phyloP scores from a whole-genome alignment of 805 yeast genomes.

The Isabelozyma rhagii region DNA sequence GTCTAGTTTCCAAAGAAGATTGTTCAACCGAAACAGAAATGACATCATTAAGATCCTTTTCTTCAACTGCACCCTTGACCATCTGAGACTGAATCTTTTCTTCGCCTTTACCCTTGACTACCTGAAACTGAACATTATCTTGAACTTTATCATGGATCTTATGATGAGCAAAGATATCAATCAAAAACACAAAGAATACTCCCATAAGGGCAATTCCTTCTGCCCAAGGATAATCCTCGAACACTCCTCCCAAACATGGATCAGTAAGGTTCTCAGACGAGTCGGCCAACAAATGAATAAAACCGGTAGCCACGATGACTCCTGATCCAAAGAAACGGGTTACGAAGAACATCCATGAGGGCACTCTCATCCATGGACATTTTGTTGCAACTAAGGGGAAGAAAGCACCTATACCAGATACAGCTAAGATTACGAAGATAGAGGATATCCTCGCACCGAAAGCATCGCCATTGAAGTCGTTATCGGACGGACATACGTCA shows the following conservation, averaged over 20 bases:
- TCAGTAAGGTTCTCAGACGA: conserved; percentile 19
- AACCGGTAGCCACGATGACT: conserved; percentile 35
- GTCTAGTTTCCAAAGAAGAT: background rate
- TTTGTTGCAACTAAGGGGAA: conserved; percentile 24
- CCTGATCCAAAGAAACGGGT: conserved; percentile 32
- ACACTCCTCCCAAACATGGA: conserved; percentile 26
- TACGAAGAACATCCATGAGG: conserved; percentile 23
- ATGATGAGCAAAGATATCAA: conserved; percentile 23
- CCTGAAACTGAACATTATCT: background rate
- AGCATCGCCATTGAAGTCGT: conserved; percentile 19
- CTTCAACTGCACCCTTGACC: conserved; percentile 38
- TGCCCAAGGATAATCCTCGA: conserved; percentile 28
- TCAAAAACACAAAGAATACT: conserved; percentile 25
- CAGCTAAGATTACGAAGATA: conserved; percentile 26
- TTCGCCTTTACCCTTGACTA: conserved; percentile 11
- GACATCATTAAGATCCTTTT: conserved; percentile 16
- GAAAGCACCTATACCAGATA: conserved; percentile 28
- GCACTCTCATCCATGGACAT: conserved; percentile 17
- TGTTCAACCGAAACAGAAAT: background rate
- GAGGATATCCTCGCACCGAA: conserved; percentile 25
- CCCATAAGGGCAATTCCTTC: conserved; percentile 31
- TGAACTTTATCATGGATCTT: conserved; percentile 5
- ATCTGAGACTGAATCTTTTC: conserved; percentile 42
- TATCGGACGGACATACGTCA: conserved; percentile 10
- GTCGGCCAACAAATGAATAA: conserved; percentile 32